phyloP scores from a whole-genome alignment of 176 grass and related monocot genomes.

The Cocos nucifera region DNA sequence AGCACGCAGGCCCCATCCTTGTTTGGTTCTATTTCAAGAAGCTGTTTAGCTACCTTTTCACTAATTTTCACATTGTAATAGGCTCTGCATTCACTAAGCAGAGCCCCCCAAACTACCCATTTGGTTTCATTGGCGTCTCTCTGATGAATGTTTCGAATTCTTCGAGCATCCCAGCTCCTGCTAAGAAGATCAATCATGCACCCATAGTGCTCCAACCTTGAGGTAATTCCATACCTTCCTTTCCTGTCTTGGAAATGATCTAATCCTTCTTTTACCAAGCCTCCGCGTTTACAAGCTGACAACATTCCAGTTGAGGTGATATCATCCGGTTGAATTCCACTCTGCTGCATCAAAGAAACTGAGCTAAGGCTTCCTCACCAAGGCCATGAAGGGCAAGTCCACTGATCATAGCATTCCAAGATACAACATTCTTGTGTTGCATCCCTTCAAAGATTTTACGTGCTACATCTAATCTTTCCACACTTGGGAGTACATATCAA shows the following conservation, averaged over 20 bases:
- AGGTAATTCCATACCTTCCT: neutral
- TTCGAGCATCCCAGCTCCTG: conserved; percentile 6
- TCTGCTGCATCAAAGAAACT: neutral
- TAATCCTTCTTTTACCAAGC: neutral
- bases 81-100: conserved; percentile 3
- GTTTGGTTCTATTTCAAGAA: neutral
- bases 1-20: neutral
- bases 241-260: neutral
- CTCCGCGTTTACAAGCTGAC: neutral
- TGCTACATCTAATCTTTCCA: neutral
- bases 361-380: neutral
- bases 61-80: neutral
- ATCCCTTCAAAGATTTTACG: neutral
- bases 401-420: conserved; percentile 2
- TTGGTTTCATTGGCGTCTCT: conserved; percentile 3
- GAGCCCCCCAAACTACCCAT: conserved; percentile 3
- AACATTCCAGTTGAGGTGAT: neutral
- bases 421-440: neutral
- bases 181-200: conserved; percentile 8
- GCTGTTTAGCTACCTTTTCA: neutral
- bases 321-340: conserved; percentile 5
- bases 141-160: neutral
- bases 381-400: conserved; percentile 7
- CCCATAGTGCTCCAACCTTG: conserved; percentile 6
- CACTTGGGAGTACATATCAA: neutral